Percentiles rank a stretch among this genome's conserved stretches.
Conservation (phyloP, 2,329 filamentous ascomycete genomes). For the Ascochyta pisi region DNA sequence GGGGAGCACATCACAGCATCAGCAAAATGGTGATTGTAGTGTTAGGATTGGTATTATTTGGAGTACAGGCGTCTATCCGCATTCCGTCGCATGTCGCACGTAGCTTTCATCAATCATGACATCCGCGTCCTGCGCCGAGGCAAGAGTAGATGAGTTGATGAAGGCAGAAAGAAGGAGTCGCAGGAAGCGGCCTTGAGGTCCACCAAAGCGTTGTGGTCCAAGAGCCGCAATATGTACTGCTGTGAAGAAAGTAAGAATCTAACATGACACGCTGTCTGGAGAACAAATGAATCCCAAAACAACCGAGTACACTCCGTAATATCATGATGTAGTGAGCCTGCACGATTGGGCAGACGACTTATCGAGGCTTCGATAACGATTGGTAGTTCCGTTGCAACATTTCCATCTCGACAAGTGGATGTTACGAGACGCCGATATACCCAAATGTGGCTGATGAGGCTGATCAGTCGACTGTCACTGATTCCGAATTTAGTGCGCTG, state of each 20-base stretch:
- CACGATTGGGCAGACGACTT: conserved; percentile 3
- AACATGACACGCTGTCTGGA: conserved; percentile 16
- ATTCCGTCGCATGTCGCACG: conserved; percentile 23
- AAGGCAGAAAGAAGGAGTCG: conserved; percentile 21
- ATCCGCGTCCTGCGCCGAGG: conserved; percentile 25
- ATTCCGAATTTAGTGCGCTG: conserved; percentile 5
- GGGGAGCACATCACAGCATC: not conserved
- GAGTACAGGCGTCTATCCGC: conserved; percentile 17
- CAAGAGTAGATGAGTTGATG: conserved; percentile 18
- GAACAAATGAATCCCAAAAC: conserved; percentile 13
- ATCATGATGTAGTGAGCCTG: conserved; percentile 18
- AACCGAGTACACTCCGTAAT: conserved; percentile 20
- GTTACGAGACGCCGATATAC: not conserved
- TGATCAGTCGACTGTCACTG: not conserved
- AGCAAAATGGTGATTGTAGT: not conserved
- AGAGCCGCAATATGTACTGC: conserved; percentile 29
- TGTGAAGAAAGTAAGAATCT: conserved; percentile 21
- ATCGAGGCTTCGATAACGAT: conserved; percentile 9
- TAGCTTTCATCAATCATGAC: conserved; percentile 19
- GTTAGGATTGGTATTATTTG: conserved; percentile 18
- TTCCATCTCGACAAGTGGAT: conserved; percentile 2
- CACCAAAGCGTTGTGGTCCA: conserved; percentile 37
- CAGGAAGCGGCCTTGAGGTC: conserved; percentile 27
- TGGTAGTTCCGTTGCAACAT: conserved; percentile 3
- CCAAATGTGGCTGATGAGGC: not conserved